Evolutionary conservation across 768 basidiomycete species (phyloP).

Genomic region (Psilocybe cubensis): DNA sequence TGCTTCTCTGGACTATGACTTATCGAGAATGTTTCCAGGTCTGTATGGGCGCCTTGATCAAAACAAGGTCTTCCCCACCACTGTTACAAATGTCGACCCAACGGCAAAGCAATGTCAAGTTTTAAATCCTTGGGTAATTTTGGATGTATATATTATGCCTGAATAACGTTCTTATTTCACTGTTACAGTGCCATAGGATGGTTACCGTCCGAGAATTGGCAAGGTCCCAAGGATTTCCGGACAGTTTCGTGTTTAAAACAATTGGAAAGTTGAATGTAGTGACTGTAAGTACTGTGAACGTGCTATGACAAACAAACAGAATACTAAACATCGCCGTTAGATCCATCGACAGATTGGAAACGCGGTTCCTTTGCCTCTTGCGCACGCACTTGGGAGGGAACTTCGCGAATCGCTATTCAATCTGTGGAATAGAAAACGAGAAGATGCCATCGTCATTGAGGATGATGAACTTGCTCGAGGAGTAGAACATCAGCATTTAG

Average conservation of each 20-base stretch:
- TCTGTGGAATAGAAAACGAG: constrained; percentile 47
- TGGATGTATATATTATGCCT: background rate
- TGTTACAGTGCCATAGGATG: constrained; percentile 63
- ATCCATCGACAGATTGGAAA: constrained; percentile 86
- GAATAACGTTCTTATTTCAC: background rate
- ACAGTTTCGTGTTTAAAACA: constrained; percentile 67
- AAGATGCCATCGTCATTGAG: constrained; percentile 40
- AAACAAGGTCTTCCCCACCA: constrained; percentile 66
- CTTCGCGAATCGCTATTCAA: constrained; percentile 54
- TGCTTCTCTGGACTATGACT: background rate
- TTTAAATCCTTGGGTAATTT: constrained; percentile 64
- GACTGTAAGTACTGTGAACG: constrained; percentile 51
- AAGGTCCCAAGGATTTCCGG: constrained; percentile 82
- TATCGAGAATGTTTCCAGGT: constrained; percentile 28
- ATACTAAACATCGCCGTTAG: constrained; percentile 33
- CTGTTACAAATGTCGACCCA: constrained; percentile 78
- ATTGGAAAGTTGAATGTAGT: constrained; percentile 49
- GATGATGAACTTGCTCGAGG: constrained; percentile 11
- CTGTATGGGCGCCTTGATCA: constrained; percentile 62
- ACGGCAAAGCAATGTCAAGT: constrained; percentile 78
- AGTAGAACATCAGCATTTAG: constrained; percentile 8
- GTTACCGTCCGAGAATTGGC: constrained; percentile 79
- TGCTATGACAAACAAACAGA: background rate
- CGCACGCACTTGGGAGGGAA: constrained; percentile 65
- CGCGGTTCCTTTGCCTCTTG: constrained; percentile 72